These are phyloP conservation scores for Metarhizium guizhouense DNA, from an alignment of 2,329 filamentous ascomycete species.

Conservation along the genomic window DNA sequence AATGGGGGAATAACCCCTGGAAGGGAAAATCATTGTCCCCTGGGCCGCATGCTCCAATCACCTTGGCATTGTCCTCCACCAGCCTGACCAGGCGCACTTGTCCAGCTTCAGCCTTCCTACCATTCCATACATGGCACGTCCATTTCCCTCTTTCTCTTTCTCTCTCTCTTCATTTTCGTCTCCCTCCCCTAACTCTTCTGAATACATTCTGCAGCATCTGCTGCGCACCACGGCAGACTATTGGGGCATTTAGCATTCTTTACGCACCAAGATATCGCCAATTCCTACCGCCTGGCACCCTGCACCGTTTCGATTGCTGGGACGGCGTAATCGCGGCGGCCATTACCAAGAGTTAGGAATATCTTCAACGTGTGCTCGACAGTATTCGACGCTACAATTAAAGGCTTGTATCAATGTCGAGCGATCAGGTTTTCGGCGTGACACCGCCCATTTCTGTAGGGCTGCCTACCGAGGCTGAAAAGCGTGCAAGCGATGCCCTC, in stretches of 20 bases:
- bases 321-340: background rate
- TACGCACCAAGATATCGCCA: background rate
- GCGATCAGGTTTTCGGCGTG: slow-evolving; percentile 48
- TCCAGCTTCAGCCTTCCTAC: background rate
- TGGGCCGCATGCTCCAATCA: background rate
- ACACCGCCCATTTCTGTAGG: slow-evolving; percentile 74
- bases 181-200: background rate
- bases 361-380: background rate
- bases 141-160: background rate
- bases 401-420: slow-evolving; percentile 20
- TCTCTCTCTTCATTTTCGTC: background rate
- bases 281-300: background rate
- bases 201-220: background rate
- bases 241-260: background rate
- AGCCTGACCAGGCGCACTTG: background rate
- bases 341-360: background rate
- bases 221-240: background rate
- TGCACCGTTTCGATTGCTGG: background rate
- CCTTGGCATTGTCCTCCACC: background rate
- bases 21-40: background rate
- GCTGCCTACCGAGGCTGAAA: slow-evolving; percentile 69
- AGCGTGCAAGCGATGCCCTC: slow-evolving; percentile 66
- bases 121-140: background rate
- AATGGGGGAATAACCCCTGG: no score
- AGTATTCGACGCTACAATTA: background rate